Percentiles rank a stretch among this genome's conserved stretches.
Conservation (phyloP, 208 protist species). For the Angomonas deanei region DNA sequence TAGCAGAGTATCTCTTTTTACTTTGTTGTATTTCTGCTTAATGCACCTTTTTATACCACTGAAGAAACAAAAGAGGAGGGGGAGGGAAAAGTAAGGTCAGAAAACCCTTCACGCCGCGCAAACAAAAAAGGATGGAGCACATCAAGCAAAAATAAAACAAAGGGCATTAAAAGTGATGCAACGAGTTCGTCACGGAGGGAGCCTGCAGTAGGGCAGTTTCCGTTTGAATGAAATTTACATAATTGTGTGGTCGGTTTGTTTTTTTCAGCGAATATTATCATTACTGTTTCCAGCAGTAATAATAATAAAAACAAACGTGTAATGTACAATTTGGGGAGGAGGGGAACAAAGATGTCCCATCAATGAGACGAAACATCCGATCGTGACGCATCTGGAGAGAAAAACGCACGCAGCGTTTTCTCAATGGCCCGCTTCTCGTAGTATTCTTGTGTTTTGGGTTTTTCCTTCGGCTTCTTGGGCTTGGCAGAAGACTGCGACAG, state of each 20-base stretch:
- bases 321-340: not conserved
- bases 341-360: slow-evolving; percentile 26
- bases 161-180: not conserved
- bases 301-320: slow-evolving; percentile 1
- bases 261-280: not conserved
- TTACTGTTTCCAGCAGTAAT: not conserved
- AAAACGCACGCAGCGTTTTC: slow-evolving; percentile 32
- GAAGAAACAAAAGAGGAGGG: no score
- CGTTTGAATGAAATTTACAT: no score
- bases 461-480: not conserved
- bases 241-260: no score
- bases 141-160: not conserved
- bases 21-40: not conserved
- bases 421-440: slow-evolving; percentile 25
- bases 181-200: no score
- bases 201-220: no score
- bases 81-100: no score
- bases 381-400: slow-evolving; percentile 3
- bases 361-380: slow-evolving; percentile 11
- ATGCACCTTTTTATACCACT: no score
- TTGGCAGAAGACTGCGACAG: not conserved
- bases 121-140: not conserved
- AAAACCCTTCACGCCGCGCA: no score
- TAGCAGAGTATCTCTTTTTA: not conserved
- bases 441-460: slow-evolving; percentile 5